phyloP scores from a whole-genome alignment of 192 early-diverging fungal species.

The Coemansia asiatica region DNA sequence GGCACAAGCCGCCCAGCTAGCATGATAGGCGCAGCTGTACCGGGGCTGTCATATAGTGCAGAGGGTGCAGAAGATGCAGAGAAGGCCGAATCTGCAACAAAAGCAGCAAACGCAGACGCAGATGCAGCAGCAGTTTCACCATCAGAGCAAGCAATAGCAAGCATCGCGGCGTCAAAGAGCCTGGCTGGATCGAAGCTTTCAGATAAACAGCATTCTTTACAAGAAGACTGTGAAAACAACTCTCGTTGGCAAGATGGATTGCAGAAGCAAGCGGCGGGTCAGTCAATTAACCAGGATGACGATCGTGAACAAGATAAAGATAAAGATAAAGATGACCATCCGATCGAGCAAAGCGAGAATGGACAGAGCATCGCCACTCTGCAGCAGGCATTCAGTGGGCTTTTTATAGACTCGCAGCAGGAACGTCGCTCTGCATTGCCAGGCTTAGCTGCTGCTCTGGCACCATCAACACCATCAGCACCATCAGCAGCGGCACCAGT shows the following conservation, averaged over 20 bases:
- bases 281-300: neutral
- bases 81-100: neutral
- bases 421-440: neutral
- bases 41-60: neutral
- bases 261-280: neutral
- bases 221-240: neutral
- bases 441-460: neutral
- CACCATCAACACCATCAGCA: neutral
- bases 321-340: neutral
- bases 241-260: neutral
- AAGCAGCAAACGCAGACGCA: neutral
- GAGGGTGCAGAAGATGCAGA: neutral
- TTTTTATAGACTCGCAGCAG: neutral
- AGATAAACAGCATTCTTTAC: neutral
- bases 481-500: no score
- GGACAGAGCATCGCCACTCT: neutral
- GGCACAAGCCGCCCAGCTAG: neutral
- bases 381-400: constrained; percentile 1
- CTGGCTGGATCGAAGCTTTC: neutral
- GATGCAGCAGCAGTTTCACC: no score
- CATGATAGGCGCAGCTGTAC: neutral
- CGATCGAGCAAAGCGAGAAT: neutral
- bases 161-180: no score
- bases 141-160: no score
- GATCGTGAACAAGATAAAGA: neutral